These are phyloP conservation scores for Suhomyces terraborum DNA, from an alignment of 1,139 yeast genomes.

Conservation along the genomic window DNA sequence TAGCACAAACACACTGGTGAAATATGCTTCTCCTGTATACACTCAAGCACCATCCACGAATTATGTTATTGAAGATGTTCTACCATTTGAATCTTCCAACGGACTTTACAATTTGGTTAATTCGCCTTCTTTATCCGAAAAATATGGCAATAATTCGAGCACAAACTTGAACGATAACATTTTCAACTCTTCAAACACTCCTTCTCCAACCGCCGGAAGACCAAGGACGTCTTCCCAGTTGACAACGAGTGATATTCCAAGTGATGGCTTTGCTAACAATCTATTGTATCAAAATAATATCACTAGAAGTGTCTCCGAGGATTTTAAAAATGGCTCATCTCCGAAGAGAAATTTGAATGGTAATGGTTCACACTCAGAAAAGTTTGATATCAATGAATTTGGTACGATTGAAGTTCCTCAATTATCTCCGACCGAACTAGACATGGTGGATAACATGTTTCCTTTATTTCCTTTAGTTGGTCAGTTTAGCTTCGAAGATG, in stretches of 20 bases:
- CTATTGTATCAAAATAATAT: not conserved
- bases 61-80: constrained; percentile 37
- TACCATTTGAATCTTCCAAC: constrained; percentile 33
- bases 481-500: constrained; percentile 42
- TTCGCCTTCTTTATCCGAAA: constrained; percentile 8
- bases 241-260: constrained; percentile 6
- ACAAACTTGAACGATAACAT: constrained; percentile 8
- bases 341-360: not conserved
- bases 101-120: constrained; percentile 36
- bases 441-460: constrained; percentile 36
- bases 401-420: constrained; percentile 13
- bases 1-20: constrained; percentile 4
- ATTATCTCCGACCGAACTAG: constrained; percentile 19
- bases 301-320: constrained; percentile 5
- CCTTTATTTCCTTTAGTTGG: constrained; percentile 58
- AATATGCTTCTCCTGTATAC: constrained; percentile 1
- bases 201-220: constrained; percentile 12
- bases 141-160: constrained; percentile 8
- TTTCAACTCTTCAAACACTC: constrained; percentile 10
- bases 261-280: constrained; percentile 1
- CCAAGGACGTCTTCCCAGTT: constrained; percentile 9
- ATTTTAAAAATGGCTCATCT: constrained; percentile 9
- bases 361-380: not conserved
- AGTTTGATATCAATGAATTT: constrained; percentile 11
- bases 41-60: constrained; percentile 1